Evolutionary conservation across 805 yeast species (phyloP).

Genomic region (Naumovozyma castellii): DNA sequence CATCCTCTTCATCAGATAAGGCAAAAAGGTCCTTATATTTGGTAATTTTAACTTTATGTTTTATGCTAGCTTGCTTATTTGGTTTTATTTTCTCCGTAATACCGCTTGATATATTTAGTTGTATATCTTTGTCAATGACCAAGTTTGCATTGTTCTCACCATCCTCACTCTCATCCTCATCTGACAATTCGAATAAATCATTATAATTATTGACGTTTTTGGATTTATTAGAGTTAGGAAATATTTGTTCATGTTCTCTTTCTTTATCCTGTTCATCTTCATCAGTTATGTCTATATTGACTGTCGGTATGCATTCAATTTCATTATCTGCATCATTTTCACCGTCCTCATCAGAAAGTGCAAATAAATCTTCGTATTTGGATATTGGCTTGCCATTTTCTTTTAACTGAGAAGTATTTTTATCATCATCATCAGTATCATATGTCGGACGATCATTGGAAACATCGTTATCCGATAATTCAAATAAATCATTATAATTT

Average conservation of each 20-base stretch:
- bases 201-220: slow-evolving; percentile 11
- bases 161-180: slow-evolving; percentile 18
- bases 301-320: slow-evolving; percentile 1
- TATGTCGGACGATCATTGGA: background rate
- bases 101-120: too few species aligned
- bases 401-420: too few species aligned
- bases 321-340: slow-evolving; percentile 2
- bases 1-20: slow-evolving; percentile 1
- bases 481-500: slow-evolving; percentile 20
- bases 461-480: slow-evolving; percentile 15
- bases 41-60: background rate
- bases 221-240: background rate
- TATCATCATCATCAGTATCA: background rate
- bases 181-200: slow-evolving; percentile 20
- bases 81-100: background rate
- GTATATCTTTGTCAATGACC: too few species aligned
- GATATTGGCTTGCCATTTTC: slow-evolving; percentile 10
- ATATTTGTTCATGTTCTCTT: slow-evolving; percentile 1
- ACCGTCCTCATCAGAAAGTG: slow-evolving; percentile 18
- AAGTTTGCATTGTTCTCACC: slow-evolving; percentile 2
- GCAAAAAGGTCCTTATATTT: background rate
- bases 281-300: slow-evolving; percentile 1
- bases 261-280: background rate
- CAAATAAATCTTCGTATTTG: slow-evolving; percentile 16
- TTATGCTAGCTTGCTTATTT: background rate